A percentile compares a stretch with the other conserved stretches of the same genome.
Conservation (phyloP, 148 eudicot genomes). For the Fagopyrum esculentum region DNA sequence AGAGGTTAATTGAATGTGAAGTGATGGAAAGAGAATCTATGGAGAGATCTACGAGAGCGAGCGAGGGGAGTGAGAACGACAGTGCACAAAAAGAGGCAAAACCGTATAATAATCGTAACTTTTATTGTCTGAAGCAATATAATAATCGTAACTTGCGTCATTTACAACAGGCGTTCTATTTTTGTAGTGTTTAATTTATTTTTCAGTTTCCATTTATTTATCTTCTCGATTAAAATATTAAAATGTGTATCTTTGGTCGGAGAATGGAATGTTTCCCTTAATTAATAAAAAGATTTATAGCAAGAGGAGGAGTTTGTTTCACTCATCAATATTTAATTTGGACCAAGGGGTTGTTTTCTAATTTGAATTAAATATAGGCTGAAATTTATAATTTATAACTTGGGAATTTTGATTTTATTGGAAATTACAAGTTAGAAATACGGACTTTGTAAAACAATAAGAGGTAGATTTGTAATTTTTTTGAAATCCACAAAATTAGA, state of each 20-base stretch:
- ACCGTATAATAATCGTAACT: background rate
- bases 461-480: too few relatives aligned
- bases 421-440: too few relatives aligned
- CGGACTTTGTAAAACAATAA: too few relatives aligned
- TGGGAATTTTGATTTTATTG: too few relatives aligned
- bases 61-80: constrained; percentile 3
- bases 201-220: background rate
- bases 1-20: constrained; percentile 2
- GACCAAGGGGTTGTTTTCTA: background rate
- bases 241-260: background rate
- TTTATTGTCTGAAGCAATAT: background rate
- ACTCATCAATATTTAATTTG: background rate
- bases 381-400: too few relatives aligned
- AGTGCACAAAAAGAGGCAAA: constrained; percentile 3
- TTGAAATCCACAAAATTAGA: too few relatives aligned
- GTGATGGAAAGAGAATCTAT: background rate
- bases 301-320: background rate
- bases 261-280: background rate
- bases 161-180: background rate
- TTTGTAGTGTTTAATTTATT: background rate
- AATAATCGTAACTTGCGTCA: too few relatives aligned
- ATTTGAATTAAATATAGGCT: too few relatives aligned
- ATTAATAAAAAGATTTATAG: too few relatives aligned
- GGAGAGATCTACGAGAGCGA: constrained; percentile 11
- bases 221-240: background rate